A percentile compares a stretch with the other conserved stretches of the same genome.
phyloP scores from a whole-genome alignment of 768 basidiomycete species.

The Mrakia blollopis region DNA sequence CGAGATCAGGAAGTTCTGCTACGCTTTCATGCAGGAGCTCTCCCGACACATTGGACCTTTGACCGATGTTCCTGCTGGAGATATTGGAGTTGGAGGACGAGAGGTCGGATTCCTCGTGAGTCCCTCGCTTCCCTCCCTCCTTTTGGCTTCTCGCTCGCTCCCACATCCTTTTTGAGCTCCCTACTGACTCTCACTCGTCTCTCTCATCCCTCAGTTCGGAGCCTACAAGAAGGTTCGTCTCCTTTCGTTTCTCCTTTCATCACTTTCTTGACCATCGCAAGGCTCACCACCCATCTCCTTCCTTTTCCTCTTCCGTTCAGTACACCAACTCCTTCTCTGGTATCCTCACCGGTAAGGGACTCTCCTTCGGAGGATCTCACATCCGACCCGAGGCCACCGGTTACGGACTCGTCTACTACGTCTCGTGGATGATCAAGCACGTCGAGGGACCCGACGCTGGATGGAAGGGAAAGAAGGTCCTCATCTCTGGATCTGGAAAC shows the following conservation, averaged over 20 bases:
- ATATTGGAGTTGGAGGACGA: slow-evolving; percentile 69
- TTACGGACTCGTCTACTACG: slow-evolving; percentile 72
- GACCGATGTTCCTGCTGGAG: slow-evolving; percentile 63
- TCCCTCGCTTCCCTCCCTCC: not conserved
- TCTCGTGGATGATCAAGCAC: slow-evolving; percentile 56
- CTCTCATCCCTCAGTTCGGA: slow-evolving; percentile 43
- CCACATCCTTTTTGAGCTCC: no score
- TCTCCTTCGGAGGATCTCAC: slow-evolving; percentile 64
- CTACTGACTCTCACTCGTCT: not conserved
- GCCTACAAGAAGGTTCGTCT: slow-evolving; percentile 59
- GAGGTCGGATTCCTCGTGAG: slow-evolving; percentile 59
- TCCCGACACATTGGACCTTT: slow-evolving; percentile 65
- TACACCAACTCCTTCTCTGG: slow-evolving; percentile 63
- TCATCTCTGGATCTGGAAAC: slow-evolving; percentile 60
- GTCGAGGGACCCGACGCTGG: slow-evolving; percentile 45
- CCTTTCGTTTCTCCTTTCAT: not conserved
- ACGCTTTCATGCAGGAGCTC: slow-evolving; percentile 68
- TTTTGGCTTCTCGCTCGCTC: no score
- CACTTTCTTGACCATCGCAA: not conserved
- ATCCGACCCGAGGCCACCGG: slow-evolving; percentile 71
- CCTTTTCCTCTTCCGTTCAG: slow-evolving; percentile 16
- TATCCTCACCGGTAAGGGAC: slow-evolving; percentile 67
- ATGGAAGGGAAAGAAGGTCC: slow-evolving; percentile 49
- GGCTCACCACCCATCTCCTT: not conserved
- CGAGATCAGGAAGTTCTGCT: slow-evolving; percentile 68